Percentiles rank a stretch among this genome's conserved stretches.
Conservation (phyloP, 352 stramenopile species). For the Globisporangium takayamanum region DNA sequence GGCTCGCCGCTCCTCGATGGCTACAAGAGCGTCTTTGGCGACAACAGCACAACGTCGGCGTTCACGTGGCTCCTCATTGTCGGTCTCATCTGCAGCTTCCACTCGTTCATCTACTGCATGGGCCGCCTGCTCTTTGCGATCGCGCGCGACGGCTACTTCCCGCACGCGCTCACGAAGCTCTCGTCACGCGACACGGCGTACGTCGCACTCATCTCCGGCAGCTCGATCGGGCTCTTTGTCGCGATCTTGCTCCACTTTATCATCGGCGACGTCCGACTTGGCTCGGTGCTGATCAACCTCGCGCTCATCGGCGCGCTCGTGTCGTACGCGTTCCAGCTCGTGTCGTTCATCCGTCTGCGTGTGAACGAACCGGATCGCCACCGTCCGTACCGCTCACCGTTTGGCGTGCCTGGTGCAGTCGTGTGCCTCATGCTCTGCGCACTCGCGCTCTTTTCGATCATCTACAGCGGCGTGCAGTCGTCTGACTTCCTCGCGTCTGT, state of each 20-base stretch:
- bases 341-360: constrained; percentile 50
- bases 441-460: constrained; percentile 49
- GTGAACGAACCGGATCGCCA: constrained; percentile 38
- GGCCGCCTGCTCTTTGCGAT: constrained; percentile 59
- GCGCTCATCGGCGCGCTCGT: constrained; percentile 57
- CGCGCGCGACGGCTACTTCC: constrained; percentile 53
- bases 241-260: constrained; percentile 48
- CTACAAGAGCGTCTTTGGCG: constrained; percentile 62
- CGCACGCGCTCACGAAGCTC: constrained; percentile 35
- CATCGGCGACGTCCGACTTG: constrained; percentile 50
- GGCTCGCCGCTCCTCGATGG: constrained; percentile 45
- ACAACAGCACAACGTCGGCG: constrained; percentile 54
- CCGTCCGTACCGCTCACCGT: constrained; percentile 47
- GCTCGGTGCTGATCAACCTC: constrained; percentile 65
- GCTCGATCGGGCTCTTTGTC: constrained; percentile 32
- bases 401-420: constrained; percentile 41
- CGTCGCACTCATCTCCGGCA: constrained; percentile 45
- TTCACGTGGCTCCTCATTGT: constrained; percentile 69
- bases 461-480: constrained; percentile 49
- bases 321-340: constrained; percentile 55
- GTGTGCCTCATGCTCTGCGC: constrained; percentile 39
- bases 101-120: constrained; percentile 82
- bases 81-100: constrained; percentile 56
- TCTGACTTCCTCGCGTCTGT: constrained; percentile 59
- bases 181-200: constrained; percentile 43